phyloP scores from a whole-genome alignment of 306 rosid species.

The Elaeagnus macrophylla region DNA sequence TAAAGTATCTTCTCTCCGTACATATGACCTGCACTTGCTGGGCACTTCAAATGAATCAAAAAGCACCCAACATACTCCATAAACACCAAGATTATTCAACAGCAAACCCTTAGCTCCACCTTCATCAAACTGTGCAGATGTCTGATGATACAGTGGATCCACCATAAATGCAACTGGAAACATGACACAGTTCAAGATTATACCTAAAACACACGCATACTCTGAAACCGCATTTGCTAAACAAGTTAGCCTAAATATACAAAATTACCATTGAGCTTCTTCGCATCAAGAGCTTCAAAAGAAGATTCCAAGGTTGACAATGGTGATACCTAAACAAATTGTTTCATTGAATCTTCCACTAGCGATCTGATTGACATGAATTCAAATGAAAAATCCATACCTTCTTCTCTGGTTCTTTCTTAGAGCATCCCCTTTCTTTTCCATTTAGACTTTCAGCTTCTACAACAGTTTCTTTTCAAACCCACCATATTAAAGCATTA shows the following conservation, averaged over 20 bases:
- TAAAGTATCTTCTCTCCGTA: too few species aligned
- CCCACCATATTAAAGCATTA: conserved; percentile 2
- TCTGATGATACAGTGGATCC: too few species aligned
- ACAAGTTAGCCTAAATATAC: neutral
- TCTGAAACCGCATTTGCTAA: too few species aligned
- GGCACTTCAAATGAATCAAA: too few species aligned
- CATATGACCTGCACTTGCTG: too few species aligned
- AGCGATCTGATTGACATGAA: neutral
- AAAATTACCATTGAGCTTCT: conserved; percentile 27
- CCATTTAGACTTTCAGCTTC: conserved; percentile 3
- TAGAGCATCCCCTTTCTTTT: conserved; percentile 7
- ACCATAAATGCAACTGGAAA: too few species aligned
- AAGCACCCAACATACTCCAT: too few species aligned
- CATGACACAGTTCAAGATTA: too few species aligned
- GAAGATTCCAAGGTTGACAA: conserved; percentile 25
- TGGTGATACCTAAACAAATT: conserved; percentile 19
- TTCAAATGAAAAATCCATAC: conserved; percentile 9
- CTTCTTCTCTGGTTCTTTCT: conserved; percentile 18
- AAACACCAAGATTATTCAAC: too few species aligned
- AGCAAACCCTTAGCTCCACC: too few species aligned
- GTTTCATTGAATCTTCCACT: conserved; percentile 7
- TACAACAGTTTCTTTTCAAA: conserved; percentile 1
- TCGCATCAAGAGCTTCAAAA: conserved; percentile 19
- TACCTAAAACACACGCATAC: too few species aligned
- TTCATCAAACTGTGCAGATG: too few species aligned